Evolutionary conservation across 2,329 filamentous ascomycete genomes (phyloP).

Genomic region (Neofusicoccum cordaticola): DNA sequence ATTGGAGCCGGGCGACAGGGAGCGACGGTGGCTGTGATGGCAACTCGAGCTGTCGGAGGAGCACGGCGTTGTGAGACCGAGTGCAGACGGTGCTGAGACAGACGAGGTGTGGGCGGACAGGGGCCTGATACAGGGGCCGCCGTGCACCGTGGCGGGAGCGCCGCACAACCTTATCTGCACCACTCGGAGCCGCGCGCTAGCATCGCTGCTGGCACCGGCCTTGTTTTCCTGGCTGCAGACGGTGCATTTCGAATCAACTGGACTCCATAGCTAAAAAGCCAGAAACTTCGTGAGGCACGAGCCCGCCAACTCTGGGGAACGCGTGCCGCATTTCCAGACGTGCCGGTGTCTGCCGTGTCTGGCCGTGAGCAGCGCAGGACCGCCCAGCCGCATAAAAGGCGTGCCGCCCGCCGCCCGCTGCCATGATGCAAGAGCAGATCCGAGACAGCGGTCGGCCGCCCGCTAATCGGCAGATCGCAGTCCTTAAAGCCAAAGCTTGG

Average conservation of each 20-base stretch:
- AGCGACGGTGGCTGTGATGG: neutral
- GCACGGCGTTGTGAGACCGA: constrained; percentile 10
- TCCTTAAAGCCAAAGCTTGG: neutral
- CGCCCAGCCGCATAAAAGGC: neutral
- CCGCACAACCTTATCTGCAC: neutral
- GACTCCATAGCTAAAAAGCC: neutral
- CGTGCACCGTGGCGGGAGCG: neutral
- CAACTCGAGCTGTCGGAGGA: neutral
- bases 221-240: neutral
- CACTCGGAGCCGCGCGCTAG: neutral
- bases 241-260: neutral
- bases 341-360: neutral
- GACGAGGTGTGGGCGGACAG: neutral
- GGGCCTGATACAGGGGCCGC: constrained; percentile 7
- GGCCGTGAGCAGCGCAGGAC: neutral
- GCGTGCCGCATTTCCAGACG: neutral
- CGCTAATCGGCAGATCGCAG: neutral
- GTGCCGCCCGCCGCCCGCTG: neutral
- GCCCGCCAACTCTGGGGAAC: neutral
- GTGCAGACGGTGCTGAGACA: constrained; percentile 9
- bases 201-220: neutral
- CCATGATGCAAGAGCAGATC: neutral
- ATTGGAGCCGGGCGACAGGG: neutral
- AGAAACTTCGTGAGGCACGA: neutral
- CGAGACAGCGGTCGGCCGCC: neutral